Percentiles rank a stretch among this genome's conserved stretches.
Conservation (phyloP, 1,139 yeast species). For the Suhomyces terraborum region DNA sequence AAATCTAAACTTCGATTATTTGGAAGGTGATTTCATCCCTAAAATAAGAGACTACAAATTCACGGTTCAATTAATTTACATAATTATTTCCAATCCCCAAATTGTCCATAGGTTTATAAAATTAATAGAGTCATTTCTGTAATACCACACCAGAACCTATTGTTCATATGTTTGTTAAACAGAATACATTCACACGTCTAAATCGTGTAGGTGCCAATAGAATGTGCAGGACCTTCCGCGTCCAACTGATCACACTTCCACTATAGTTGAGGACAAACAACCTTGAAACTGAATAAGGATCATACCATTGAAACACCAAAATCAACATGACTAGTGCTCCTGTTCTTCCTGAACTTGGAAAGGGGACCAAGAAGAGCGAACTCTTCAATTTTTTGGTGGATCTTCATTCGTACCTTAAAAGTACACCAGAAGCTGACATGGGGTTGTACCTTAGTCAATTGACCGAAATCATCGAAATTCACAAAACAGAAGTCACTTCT, state of each 20-base stretch:
- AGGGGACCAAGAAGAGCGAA: slow-evolving; percentile 24
- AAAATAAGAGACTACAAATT: too few relatives aligned
- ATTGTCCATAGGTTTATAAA: not conserved
- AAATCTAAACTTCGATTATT: slow-evolving; percentile 17
- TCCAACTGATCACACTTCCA: slow-evolving; percentile 1
- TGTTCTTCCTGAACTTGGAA: slow-evolving; percentile 21
- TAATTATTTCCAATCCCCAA: not conserved
- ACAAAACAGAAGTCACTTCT: slow-evolving; percentile 11
- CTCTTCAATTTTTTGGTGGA: slow-evolving; percentile 29
- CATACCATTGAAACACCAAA: not conserved
- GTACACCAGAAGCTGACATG: slow-evolving; percentile 16
- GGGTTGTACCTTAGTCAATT: slow-evolving; percentile 15
- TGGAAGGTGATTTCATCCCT: slow-evolving; percentile 9
- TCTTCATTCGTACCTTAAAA: slow-evolving; percentile 24
- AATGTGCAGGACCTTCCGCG: slow-evolving; percentile 5
- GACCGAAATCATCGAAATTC: slow-evolving; percentile 15
- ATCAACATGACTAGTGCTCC: slow-evolving; percentile 10
- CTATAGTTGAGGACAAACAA: not conserved
- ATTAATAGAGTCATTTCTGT: too few relatives aligned
- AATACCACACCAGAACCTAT: too few relatives aligned
- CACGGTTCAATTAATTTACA: not conserved
- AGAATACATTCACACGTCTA: not conserved
- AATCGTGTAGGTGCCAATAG: not conserved
- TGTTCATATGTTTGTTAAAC: not conserved
- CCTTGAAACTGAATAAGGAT: not conserved